Evolutionary conservation across 2,329 filamentous ascomycete genomes (phyloP), one percentile per base, ranked within the genome.

Genomic region (Fusarium secorum): DNA sequence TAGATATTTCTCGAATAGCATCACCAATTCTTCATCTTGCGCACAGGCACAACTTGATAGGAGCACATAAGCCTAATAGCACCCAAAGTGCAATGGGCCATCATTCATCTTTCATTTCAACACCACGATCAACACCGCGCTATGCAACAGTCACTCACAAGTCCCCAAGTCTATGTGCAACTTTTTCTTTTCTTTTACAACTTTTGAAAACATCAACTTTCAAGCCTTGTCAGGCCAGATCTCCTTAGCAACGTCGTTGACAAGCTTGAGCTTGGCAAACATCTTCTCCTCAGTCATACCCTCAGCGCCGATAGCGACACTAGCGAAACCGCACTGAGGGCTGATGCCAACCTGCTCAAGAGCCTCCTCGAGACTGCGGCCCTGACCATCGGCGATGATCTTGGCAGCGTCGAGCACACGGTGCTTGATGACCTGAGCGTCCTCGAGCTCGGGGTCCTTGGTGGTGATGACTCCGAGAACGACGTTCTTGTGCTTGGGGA

Each of bases 291-390:
- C 86, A 4, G 87, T 88, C 74, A 93, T 85, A 39, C 86, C 84
- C 76, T 93, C 92, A 2, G 80, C 81, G 11, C 90, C 91, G 69
- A 90, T 85, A 20, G 88, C 86, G 74, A 93, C 90, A 73, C 89
- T 92, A 7, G 91, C 91, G 78, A 91, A 91, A 1, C 89, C 90
- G 76, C 89, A 91, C 81, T 93, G 90, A 6, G 90, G 90, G 76
- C 88, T 91, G 32, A 92, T 88, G 46, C 89, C 89, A 30, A 93
- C 83, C 70, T 88, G 86, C 76, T 88, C 82, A 57, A 93, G 81
- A 3, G 89, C 90, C 75, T 92, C 85, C 74, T 91, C 85, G n/a
- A 86, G 83, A 11, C 83, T 86, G 76, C 90, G 84, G 4, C 86
- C 87, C 48, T 87, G 88, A 0, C 91, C 91, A 72, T 89, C 82